Evolutionary conservation across 176 grass and related monocot genomes (phyloP).

Genomic region (Elymus sibiricus): DNA sequence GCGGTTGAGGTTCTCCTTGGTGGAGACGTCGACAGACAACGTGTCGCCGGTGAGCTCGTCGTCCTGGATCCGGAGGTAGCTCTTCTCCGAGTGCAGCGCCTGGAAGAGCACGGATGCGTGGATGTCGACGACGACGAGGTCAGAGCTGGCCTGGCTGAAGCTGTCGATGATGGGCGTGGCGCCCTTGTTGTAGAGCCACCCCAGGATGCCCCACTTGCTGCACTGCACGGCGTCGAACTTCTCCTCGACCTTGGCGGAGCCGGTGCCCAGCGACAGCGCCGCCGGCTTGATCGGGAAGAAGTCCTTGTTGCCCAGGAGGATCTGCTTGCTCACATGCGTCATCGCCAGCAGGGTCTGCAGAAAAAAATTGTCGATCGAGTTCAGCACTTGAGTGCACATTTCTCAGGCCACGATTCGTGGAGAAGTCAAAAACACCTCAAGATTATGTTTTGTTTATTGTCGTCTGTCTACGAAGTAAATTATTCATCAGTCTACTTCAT

Average conservation of each 20-base stretch:
- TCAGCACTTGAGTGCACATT: too few species aligned
- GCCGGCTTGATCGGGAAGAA: too few species aligned
- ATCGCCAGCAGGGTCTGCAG: slow-evolving; percentile 54
- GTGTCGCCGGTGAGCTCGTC: slow-evolving; percentile 15
- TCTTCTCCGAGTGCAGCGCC: slow-evolving; percentile 25
- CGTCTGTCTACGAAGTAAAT: too few species aligned
- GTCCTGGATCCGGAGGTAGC: slow-evolving; percentile 63
- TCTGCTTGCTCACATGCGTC: slow-evolving; percentile 52
- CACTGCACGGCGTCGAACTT: slow-evolving; percentile 10
- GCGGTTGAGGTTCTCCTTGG: slow-evolving; percentile 19
- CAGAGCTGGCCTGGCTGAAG: too few species aligned
- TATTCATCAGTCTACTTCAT: too few species aligned
- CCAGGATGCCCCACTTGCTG: slow-evolving; percentile 46
- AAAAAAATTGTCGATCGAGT: too few species aligned
- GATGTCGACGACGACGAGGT: too few species aligned
- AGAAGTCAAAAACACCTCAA: too few species aligned
- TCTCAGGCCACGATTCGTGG: too few species aligned
- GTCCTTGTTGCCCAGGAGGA: slow-evolving; percentile 6
- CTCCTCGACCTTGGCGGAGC: slow-evolving; percentile 36
- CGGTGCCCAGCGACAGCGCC: too few species aligned
- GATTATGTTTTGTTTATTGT: too few species aligned
- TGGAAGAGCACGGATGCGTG: too few species aligned
- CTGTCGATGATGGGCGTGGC: slow-evolving; percentile 45
- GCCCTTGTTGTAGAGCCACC: slow-evolving; percentile 54
- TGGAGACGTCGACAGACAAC: slow-evolving; percentile 31